Percentiles rank a stretch among this genome's conserved stretches.
phyloP scores from a whole-genome alignment of 176 grass and related monocot genomes.

The Puya raimondii region DNA sequence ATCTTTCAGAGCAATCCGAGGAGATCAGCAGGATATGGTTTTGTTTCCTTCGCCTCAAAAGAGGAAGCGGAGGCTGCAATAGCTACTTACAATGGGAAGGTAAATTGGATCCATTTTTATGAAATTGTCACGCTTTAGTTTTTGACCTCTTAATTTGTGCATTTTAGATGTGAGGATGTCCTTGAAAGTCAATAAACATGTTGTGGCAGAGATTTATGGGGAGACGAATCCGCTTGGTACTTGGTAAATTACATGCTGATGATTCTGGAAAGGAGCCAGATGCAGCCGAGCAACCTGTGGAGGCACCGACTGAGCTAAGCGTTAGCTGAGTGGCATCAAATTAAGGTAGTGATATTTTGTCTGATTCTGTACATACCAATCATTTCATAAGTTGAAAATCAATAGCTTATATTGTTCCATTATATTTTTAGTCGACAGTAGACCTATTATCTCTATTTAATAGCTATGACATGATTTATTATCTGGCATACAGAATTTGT shows the following conservation, averaged over 20 bases:
- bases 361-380: not conserved
- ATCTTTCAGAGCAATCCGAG: slow-evolving; percentile 73
- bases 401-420: too few species aligned
- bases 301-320: not conserved
- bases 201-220: not conserved
- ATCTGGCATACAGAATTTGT: too few species aligned
- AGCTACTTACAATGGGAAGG: slow-evolving; percentile 51
- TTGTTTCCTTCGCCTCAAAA: slow-evolving; percentile 72
- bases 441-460: too few species aligned
- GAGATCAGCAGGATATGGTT: slow-evolving; percentile 82
- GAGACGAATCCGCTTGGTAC: not conserved
- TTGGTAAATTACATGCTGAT: not conserved
- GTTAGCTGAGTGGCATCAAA: not conserved
- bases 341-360: not conserved
- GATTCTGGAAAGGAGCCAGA: not conserved
- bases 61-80: slow-evolving; percentile 76
- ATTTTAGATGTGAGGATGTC: not conserved
- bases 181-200: not conserved
- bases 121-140: not conserved
- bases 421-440: too few species aligned
- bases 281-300: not conserved
- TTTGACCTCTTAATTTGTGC: not conserved
- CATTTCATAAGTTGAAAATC: not conserved
- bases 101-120: slow-evolving; percentile 24
- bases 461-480: too few species aligned